phyloP scores from a whole-genome alignment of 495 filamentous ascomycete species.

The Clohesyomyces aquaticus region DNA sequence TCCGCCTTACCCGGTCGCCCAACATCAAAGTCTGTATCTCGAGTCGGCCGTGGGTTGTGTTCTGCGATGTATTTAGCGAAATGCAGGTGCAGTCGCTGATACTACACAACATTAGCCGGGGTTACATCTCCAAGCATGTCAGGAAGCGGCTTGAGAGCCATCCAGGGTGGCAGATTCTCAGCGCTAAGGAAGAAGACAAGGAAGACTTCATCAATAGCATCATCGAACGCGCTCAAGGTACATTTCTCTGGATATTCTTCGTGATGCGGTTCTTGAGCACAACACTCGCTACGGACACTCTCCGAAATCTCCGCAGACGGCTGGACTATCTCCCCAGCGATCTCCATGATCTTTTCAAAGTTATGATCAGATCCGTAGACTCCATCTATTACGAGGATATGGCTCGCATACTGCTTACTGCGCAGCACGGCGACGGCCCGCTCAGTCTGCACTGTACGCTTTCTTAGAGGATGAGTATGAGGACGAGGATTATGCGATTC shows the following conservation, averaged over 20 bases:
- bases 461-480: too few species aligned
- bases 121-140: conserved; percentile 15
- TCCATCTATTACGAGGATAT: too few species aligned
- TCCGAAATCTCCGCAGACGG: conserved; percentile 3
- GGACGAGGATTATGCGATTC: too few species aligned
- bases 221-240: conserved; percentile 18
- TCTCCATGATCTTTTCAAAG: conserved; percentile 7
- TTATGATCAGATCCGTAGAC: too few species aligned
- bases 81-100: too few species aligned
- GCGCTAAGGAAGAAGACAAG: conserved; percentile 10
- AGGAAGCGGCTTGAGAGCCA: too few species aligned
- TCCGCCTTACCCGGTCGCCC: neutral
- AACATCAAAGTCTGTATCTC: conserved; percentile 27
- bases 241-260: conserved; percentile 16
- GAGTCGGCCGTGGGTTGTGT: conserved; percentile 18
- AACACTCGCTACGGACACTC: conserved; percentile 1
- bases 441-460: too few species aligned
- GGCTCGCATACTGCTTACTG: too few species aligned
- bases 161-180: conserved; percentile 2
- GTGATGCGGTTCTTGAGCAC: neutral
- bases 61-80: conserved; percentile 18
- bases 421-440: too few species aligned
- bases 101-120: conserved; percentile 2
- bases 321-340: conserved; percentile 16
- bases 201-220: conserved; percentile 9